Base-by-base conservation (phyloP, 345 rosid genomes). In the Gynandropsis gynandra region DNA sequence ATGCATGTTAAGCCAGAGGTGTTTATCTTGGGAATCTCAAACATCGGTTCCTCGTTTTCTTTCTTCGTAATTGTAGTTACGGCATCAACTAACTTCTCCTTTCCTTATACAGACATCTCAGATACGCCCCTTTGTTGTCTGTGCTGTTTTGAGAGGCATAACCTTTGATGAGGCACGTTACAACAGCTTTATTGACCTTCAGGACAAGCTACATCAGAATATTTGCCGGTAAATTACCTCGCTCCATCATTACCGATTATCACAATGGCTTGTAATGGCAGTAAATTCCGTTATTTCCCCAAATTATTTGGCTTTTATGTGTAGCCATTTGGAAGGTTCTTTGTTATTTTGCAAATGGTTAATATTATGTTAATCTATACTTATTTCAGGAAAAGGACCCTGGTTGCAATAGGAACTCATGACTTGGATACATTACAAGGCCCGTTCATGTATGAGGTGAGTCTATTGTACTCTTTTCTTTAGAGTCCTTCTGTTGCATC, bases 321-420 rank as follows among this genome's bases (percentile, higher is more conserved):
- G 29, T 24, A 24, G 29, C 29, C 5, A 5, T 24, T 2, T 2
- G 29, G 5, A 2, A 29, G 40, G 59, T 41, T 16, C 49, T 10
- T 54, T 54, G 29, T 24, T 5, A 24, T 16, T 54, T 17, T 41
- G 8, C 16, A 16, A 16, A 16, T 9, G 16, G 3, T 34, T 48
- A 7, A 33, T 48, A 5, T 21, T 40, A 29, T n/a, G 4, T 50
- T 27, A 16, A 27, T 24, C 34, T 13, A 44, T 61, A 16, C 49
- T 10, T 53, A 40, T 57, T 64, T 64, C 52, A 92, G 98, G 84
- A 79, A 76, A 59, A 82, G 98, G 69, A 64, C 89, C 15, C 73
- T 87, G 35, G 95, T 82, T 55, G 89, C 98, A 8, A 92, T 92
- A 62, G 98, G 98, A 55, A 92, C 96, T 38, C 98, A 90, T 74